Conservation (phyloP, 108 stramenopile species). For the Thalassiosira profunda region DNA sequence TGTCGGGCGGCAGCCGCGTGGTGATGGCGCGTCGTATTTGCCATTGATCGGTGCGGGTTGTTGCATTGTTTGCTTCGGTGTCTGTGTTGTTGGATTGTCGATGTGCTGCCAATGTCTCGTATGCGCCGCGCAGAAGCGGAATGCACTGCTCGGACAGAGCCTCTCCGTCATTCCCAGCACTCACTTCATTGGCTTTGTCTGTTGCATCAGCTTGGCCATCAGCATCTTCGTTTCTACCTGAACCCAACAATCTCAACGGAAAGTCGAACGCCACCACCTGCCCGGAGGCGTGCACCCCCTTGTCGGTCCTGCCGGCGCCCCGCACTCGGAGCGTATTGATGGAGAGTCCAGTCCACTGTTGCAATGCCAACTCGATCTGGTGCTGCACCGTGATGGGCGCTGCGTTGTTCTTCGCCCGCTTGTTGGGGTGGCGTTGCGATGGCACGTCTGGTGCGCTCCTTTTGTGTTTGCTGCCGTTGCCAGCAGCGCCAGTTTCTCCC, state of each 20-base stretch:
- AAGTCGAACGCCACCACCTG: conserved; percentile 80
- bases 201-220: background rate
- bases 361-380: conserved; percentile 64
- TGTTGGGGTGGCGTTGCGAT: too few species aligned
- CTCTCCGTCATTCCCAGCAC: background rate
- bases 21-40: conserved; percentile 70
- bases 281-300: conserved; percentile 82
- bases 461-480: background rate
- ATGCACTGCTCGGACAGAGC: conserved; percentile 10
- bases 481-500: background rate
- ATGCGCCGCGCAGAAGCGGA: conserved; percentile 28
- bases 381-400: conserved; percentile 68
- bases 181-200: background rate
- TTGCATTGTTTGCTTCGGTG: conserved; percentile 1
- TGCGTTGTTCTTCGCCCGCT: conserved; percentile 31
- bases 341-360: conserved; percentile 39
- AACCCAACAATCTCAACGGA: conserved; percentile 26
- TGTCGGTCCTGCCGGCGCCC: conserved; percentile 81
- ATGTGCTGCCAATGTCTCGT: conserved; percentile 3
- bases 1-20: conserved; percentile 75
- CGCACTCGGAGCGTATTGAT: conserved; percentile 52
- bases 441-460: too few species aligned
- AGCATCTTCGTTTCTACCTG: background rate
- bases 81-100: background rate
- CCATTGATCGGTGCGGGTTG: conserved; percentile 41